phyloP scores from a whole-genome alignment of 768 basidiomycete genomes.

The Naganishia friedmannii region DNA sequence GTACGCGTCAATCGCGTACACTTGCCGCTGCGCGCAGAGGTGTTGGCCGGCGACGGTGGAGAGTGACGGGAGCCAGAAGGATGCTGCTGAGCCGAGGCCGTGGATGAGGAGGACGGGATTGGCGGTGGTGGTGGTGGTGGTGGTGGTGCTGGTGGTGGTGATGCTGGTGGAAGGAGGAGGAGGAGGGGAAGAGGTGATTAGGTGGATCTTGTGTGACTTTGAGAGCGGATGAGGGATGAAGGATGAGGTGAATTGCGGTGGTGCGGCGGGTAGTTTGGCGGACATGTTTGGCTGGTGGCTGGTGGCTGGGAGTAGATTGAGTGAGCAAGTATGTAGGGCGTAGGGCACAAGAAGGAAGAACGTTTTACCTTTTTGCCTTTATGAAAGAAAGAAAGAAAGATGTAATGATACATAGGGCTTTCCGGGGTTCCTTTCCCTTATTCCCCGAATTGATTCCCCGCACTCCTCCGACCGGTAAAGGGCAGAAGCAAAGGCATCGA shows the following conservation, averaged over 20 bases:
- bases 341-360: too few species aligned
- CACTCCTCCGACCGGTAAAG: too few species aligned
- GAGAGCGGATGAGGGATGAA: slow-evolving; percentile 23
- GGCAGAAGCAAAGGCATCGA: too few species aligned
- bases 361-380: too few species aligned
- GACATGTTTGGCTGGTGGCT: neutral
- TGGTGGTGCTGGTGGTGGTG: neutral
- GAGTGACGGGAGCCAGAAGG: slow-evolving; percentile 22
- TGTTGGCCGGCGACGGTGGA: neutral
- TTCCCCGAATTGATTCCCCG: too few species aligned
- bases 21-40: neutral
- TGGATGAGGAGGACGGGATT: slow-evolving; percentile 15
- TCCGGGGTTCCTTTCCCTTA: too few species aligned
- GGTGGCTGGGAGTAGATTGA: neutral
- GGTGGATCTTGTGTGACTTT: neutral
- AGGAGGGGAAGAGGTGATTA: slow-evolving; percentile 2
- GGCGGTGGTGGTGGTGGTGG: neutral
- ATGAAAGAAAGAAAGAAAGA: too few species aligned
- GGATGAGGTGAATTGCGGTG: slow-evolving; percentile 15
- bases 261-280: neutral
- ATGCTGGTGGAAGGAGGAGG: neutral
- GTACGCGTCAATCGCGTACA: slow-evolving; percentile 22
- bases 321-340: too few species aligned
- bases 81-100: slow-evolving; percentile 28
- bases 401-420: too few species aligned